Base-by-base conservation (phyloP, 1,284 basidiomycete species). In the Crepidotus sp. region DNA sequence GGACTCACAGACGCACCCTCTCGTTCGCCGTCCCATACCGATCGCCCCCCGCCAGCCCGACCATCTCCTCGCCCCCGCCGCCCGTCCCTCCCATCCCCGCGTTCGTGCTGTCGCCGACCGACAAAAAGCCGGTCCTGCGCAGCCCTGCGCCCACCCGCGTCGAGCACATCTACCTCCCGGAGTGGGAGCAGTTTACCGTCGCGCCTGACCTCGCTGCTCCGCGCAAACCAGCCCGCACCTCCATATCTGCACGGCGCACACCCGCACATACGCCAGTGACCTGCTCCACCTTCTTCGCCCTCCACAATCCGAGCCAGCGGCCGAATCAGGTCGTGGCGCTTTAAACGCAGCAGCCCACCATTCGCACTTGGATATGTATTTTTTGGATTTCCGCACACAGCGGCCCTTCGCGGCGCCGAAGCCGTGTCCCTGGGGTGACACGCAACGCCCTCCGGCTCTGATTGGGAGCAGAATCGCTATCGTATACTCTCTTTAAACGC, bases 21-120 rank as follows among this genome's bases (percentile, higher is more conserved):
- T 64, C 64, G 3, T 53, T 60, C 31, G 60, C 64, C 9, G 54
- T 61, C 14, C 59, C 64, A 2, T 62, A 58, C 38, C 58, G 57
- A 21, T 62, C 65, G 0, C 63, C 63, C 0, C 62, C 65, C 7
- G 57, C 62, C 7, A 65, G 57, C 46, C 59, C 65, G 10, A 57
- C 54, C 2, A 32, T 61, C 33, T 43, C 56, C 2, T 59, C 63
- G 1, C 59, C 65, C 1, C 64, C 66, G 8, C 50, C 50, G 10
- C 66, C 64, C 2, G 66, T 69, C 2, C 67, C 68, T 11, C 59
- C 61, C 10, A 60, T 67, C 33, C 62, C 66, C 11, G 53, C 56
- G 10, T 62, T 64, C 42, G 57, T 57, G 6, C 56, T 60, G 11
- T 50, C 56, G 1, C 57, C 58, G 2, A 55, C 59, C 0, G 56